Evolutionary conservation across 345 rosid species (phyloP).

Genomic region (Eucalyptus sp.): DNA sequence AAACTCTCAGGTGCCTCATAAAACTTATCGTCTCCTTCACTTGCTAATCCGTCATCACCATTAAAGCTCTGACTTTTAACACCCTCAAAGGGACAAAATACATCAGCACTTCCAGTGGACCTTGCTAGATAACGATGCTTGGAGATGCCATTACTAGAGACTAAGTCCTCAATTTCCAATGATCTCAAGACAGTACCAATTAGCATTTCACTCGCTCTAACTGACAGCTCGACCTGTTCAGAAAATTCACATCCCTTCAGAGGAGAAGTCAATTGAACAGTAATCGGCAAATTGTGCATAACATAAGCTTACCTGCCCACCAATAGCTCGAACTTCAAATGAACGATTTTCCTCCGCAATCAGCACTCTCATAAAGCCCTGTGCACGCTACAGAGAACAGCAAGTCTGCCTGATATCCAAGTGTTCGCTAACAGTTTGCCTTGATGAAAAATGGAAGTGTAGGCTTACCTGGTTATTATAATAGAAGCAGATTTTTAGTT

Average conservation of each 20-base stretch:
- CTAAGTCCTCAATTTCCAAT: slow-evolving; percentile 93
- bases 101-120: slow-evolving; percentile 53
- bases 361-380: slow-evolving; percentile 56
- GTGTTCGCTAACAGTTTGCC: neutral
- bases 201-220: slow-evolving; percentile 68
- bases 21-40: slow-evolving; percentile 85
- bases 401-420: slow-evolving; percentile 12
- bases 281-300: neutral
- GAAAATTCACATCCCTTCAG: neutral
- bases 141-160: slow-evolving; percentile 32
- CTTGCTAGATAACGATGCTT: slow-evolving; percentile 72
- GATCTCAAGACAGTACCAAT: slow-evolving; percentile 82
- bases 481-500: slow-evolving; percentile 67
- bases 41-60: slow-evolving; percentile 19
- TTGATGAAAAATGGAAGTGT: neutral
- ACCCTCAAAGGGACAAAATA: slow-evolving; percentile 22
- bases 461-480: slow-evolving; percentile 52
- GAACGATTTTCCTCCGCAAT: slow-evolving; percentile 64
- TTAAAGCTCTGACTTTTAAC: slow-evolving; percentile 19
- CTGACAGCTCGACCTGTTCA: slow-evolving; percentile 76
- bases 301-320: slow-evolving; percentile 69
- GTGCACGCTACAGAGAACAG: slow-evolving; percentile 34
- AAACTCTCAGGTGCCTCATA: slow-evolving; percentile 89
- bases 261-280: slow-evolving; percentile 3
- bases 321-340: slow-evolving; percentile 83